Conservation (phyloP, 345 rosid genomes). For the Citropsis articulata region DNA sequence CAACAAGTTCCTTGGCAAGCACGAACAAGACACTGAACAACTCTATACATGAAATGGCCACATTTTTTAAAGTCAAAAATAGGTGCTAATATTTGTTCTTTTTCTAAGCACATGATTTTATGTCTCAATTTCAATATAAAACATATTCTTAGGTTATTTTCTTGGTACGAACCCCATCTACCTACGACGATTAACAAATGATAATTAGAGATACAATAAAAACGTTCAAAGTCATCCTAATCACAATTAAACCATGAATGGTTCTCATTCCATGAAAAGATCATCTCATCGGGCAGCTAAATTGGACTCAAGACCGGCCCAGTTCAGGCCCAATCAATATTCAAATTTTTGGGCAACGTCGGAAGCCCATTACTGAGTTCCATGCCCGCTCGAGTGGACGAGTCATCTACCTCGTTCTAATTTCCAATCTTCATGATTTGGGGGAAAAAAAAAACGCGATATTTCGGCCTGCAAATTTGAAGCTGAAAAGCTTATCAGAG, state of each 20-base stretch:
- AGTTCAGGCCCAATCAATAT: too few relatives aligned
- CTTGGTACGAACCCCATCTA: too few relatives aligned
- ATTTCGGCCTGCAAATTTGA: not conserved
- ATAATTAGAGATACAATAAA: too few relatives aligned
- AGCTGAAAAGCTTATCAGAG: not conserved
- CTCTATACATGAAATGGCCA: not conserved
- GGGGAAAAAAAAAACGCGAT: not conserved
- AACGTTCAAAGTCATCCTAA: too few relatives aligned
- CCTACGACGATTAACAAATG: too few relatives aligned
- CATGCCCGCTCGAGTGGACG: conserved; percentile 3
- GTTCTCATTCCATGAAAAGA: too few relatives aligned
- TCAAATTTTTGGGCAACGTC: too few relatives aligned
- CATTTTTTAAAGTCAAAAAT: not conserved
- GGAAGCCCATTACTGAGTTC: not conserved
- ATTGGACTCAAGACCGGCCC: not conserved
- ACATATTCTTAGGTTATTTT: too few relatives aligned
- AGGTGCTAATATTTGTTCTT: not conserved
- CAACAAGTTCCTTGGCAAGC: not conserved
- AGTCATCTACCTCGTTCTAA: conserved; percentile 4
- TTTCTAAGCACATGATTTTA: too few relatives aligned
- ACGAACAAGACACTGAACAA: not conserved
- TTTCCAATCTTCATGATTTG: not conserved
- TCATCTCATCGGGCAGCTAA: not conserved
- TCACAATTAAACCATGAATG: too few relatives aligned
- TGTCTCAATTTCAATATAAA: too few relatives aligned